Base-by-base conservation (phyloP, 148 eudicot genomes). In the Fagopyrum esculentum region DNA sequence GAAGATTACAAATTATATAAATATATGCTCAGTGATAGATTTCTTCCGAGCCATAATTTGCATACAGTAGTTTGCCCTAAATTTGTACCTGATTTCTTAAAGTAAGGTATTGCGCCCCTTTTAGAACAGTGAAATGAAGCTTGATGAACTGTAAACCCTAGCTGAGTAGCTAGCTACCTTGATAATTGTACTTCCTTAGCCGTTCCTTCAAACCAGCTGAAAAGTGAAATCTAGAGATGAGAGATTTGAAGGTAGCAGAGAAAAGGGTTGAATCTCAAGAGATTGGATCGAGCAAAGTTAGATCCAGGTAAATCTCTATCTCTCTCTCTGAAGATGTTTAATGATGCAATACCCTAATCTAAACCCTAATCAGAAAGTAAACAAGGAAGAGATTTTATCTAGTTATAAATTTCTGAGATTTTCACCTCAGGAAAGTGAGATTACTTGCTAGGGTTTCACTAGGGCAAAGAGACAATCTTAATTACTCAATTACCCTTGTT, bases 131-230 rank as follows among this genome's bases (percentile, higher is more conserved):
- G 69, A 63, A 63, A 1, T 35, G 69, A 63, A 29, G 69, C 43
- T 61, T 63, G 69, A 63, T 63, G n/a, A 63, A 63, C n/a, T 12
- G 69, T 44, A 63, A 63, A 63, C 69, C 69, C 69, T 63, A 63
- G 26, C 26, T 22, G 26, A 22, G 26, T 22, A 22, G 68, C 68
- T 61, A 63, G 45, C 45, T 35, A 63, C 29, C 69, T 13, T 35
- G 5, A 10, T 30, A 63, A 11, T 29, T 43, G 17, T 56, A 56
- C 52, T 49, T 49, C 11, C 15, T 5, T 49, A 49, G 26, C n/a
- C 10, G n/a, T 63, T 61, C 40, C 44, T 45, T 56, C 22, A n/a
- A 8, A 49, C 6, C 12, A 9, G 9, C 52, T 12, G 22, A n/a
- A 56, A 63, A 6, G 12, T 60, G 12, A 60, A 22, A 60, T n/a